Conservation (phyloP, 345 rosid genomes). For the Euphorbia peplus region DNA sequence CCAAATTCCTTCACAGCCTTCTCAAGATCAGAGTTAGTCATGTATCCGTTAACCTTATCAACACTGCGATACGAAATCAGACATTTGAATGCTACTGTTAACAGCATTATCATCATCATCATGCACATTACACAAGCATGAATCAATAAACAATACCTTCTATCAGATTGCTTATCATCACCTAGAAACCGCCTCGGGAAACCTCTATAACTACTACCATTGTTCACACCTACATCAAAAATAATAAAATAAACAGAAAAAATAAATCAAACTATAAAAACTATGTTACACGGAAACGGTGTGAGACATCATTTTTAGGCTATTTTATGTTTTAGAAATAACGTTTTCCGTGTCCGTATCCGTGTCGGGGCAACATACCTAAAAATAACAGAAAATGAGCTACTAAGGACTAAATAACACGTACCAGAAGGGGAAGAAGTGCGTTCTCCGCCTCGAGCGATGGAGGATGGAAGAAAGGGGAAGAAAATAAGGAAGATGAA, state of each 20-base stretch:
- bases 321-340: background rate
- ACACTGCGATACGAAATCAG: conserved; percentile 29
- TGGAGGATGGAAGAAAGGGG: conserved; percentile 21
- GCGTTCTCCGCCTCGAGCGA: conserved; percentile 44
- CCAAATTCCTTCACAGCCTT: conserved; percentile 71
- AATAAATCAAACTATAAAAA: background rate
- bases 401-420: background rate
- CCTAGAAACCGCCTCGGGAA: conserved; percentile 40
- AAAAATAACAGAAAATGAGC: background rate
- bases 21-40: conserved; percentile 74
- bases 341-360: no score
- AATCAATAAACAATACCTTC: conserved; percentile 37
- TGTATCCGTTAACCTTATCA: conserved; percentile 60
- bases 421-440: conserved; percentile 38
- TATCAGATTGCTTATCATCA: conserved; percentile 28
- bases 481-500: conserved; percentile 16
- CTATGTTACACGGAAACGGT: no score
- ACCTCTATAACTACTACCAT: conserved; percentile 22
- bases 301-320: background rate
- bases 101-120: background rate
- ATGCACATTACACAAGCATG: background rate
- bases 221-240: conserved; percentile 27
- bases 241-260: background rate
- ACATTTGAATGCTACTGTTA: background rate
- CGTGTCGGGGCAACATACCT: no score